Evolutionary conservation across 2,329 filamentous ascomycete genomes (phyloP).

Genomic region (Colletotrichum sp.): DNA sequence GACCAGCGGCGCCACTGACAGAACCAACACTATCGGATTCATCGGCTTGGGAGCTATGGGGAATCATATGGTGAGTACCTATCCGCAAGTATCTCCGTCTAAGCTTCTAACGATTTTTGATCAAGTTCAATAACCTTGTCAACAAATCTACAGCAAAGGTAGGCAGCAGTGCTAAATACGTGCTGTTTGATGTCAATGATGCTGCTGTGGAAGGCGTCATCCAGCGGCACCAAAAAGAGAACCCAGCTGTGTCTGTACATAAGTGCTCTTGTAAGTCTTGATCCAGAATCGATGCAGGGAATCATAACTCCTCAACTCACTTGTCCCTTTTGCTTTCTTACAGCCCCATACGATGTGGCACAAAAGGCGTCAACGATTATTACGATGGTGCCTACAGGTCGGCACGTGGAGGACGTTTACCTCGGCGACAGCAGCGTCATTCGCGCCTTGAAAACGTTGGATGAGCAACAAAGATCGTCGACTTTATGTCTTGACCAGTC

Average conservation of each 20-base stretch:
- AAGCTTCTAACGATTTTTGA: background rate
- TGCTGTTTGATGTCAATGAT: background rate
- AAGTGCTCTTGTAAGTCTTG: background rate
- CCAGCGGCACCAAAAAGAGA: background rate
- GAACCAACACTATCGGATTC: background rate
- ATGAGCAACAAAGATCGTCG: background rate
- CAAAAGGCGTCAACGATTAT: background rate
- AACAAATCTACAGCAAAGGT: background rate
- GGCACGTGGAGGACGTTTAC: background rate
- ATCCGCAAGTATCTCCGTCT: background rate
- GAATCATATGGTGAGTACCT: background rate
- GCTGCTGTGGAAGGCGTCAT: background rate
- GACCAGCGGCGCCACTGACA: background rate
- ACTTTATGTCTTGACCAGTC: background rate
- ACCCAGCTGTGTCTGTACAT: background rate
- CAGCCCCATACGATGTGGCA: background rate
- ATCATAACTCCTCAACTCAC: too few relatives aligned
- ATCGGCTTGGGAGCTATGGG: background rate
- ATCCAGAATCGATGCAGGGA: background rate
- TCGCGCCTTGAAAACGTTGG: background rate
- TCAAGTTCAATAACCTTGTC: background rate
- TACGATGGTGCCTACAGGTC: background rate
- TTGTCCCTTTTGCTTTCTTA: accelerated
- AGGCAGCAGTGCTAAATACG: background rate
- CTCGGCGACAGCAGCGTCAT: background rate